A percentile compares a stretch with the other conserved stretches of the same genome.
Evolutionary conservation across 106 monocot species (phyloP).

Genomic region (Phalaenopsis aphrodite): DNA sequence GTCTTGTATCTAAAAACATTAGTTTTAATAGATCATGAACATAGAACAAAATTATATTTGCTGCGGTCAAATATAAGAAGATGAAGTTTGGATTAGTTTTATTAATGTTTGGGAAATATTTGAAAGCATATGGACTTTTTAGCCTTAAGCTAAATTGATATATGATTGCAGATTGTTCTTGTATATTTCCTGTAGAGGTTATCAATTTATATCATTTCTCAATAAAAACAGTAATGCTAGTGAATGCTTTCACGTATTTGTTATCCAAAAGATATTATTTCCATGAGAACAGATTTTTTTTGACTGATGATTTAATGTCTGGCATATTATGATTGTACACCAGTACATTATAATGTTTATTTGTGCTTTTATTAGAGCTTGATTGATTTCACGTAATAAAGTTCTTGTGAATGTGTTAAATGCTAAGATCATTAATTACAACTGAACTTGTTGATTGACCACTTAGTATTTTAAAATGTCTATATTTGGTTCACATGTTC

Average conservation of each 20-base stretch:
- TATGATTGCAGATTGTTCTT: not conserved
- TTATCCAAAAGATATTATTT: too few relatives aligned
- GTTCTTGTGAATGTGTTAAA: not conserved
- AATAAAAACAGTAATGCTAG: not conserved
- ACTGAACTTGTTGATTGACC: not conserved
- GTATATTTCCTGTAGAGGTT: not conserved
- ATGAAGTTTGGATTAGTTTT: not conserved
- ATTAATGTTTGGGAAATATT: not conserved
- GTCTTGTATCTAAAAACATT: conserved; percentile 16
- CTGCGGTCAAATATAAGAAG: not conserved
- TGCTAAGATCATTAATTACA: not conserved
- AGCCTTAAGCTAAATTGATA: not conserved
- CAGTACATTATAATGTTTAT: not conserved
- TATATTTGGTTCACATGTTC: not conserved
- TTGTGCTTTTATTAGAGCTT: not conserved
- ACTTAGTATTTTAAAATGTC: not conserved
- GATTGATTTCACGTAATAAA: not conserved
- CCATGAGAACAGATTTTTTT: not conserved
- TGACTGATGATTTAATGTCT: not conserved
- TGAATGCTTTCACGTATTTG: not conserved
- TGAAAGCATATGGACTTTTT: not conserved
- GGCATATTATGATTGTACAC: not conserved
- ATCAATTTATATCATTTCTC: not conserved
- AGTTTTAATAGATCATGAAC: not conserved
- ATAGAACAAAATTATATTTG: not conserved